Percentiles rank a stretch among this genome's conserved stretches.
phyloP scores from a whole-genome alignment of 192 early-diverging fungal species.

The Phycomyces nitens region DNA sequence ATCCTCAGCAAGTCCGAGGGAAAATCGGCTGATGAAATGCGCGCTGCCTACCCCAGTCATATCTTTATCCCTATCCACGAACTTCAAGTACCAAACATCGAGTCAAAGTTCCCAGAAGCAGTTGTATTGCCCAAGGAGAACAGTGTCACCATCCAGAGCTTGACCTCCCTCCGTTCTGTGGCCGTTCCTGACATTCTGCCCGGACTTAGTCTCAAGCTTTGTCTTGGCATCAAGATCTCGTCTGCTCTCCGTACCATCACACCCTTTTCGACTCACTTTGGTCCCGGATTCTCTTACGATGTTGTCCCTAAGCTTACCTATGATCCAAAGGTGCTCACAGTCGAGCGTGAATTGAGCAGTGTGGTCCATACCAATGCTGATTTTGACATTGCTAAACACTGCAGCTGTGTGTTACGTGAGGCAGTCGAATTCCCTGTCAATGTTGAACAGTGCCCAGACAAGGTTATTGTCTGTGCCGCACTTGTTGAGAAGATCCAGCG shows the following conservation, averaged over 20 bases:
- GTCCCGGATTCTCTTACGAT: slow-evolving; percentile 46
- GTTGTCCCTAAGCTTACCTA: slow-evolving; percentile 42
- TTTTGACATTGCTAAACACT: slow-evolving; percentile 61
- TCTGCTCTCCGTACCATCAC: slow-evolving; percentile 66
- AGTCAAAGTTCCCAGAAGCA: slow-evolving; percentile 41
- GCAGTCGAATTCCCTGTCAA: slow-evolving; percentile 41
- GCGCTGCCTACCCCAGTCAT: slow-evolving; percentile 19
- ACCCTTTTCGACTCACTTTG: slow-evolving; percentile 58
- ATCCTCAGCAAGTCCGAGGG: slow-evolving; percentile 5
- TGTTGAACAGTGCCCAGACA: slow-evolving; percentile 29
- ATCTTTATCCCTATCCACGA: slow-evolving; percentile 58
- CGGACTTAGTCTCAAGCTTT: slow-evolving; percentile 49
- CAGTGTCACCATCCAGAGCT: slow-evolving; percentile 40
- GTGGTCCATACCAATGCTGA: slow-evolving; percentile 45
- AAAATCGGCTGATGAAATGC: background rate
- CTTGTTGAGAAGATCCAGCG: slow-evolving; percentile 44
- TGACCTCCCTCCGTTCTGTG: slow-evolving; percentile 61
- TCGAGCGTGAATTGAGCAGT: slow-evolving; percentile 55
- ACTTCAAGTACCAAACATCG: slow-evolving; percentile 59
- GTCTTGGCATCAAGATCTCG: slow-evolving; percentile 59
- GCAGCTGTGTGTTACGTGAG: slow-evolving; percentile 54
- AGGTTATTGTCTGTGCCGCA: slow-evolving; percentile 54
- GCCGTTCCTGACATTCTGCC: slow-evolving; percentile 34
- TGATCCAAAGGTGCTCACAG: slow-evolving; percentile 38
- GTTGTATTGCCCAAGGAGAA: slow-evolving; percentile 34